These are phyloP conservation scores for Medicago ruthenica DNA, from an alignment of 306 rosid species.

Conservation along the genomic window DNA sequence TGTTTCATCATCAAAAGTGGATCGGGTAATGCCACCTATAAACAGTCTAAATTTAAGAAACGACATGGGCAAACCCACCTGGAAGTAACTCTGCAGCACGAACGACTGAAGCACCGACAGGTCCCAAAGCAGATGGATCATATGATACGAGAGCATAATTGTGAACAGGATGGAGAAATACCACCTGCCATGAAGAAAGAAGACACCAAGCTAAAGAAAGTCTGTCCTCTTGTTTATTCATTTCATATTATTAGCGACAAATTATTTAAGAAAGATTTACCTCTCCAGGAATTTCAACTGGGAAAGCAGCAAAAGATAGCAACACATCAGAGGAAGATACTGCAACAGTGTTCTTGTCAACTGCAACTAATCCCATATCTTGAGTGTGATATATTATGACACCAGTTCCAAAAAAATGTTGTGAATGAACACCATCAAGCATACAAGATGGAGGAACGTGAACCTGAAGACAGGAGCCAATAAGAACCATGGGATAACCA, in stretches of 20 bases:
- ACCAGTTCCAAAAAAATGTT: conserved; percentile 92
- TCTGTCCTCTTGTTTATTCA: conserved; percentile 12
- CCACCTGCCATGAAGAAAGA: conserved; percentile 66
- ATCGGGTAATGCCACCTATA: neutral
- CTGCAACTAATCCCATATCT: conserved; percentile 82
- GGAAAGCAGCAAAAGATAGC: conserved; percentile 96
- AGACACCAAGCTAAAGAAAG: conserved; percentile 23
- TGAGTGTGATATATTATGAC: conserved; percentile 84
- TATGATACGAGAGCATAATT: conserved; percentile 92
- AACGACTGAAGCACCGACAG: conserved; percentile 78
- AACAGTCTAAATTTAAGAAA: conserved; percentile 25
- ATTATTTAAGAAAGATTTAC: conserved; percentile 52
- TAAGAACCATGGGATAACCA: conserved; percentile 32
- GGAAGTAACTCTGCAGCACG: conserved; percentile 93
- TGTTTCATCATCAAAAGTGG: conserved; percentile 17
- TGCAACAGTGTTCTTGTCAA: conserved; percentile 94
- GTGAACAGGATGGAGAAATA: conserved; percentile 95
- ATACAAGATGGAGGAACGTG: conserved; percentile 94
- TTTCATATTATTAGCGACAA: conserved; percentile 24
- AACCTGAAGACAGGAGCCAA: conserved; percentile 58
- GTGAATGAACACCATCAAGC: conserved; percentile 98
- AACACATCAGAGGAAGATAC: conserved; percentile 83
- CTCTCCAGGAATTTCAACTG: conserved; percentile 97
- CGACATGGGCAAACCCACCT: conserved; percentile 52
- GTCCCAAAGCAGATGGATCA: conserved; percentile 92